Evolutionary conservation across 257 asterid genomes (phyloP).

Genomic region (Solanum sparsipilum): DNA sequence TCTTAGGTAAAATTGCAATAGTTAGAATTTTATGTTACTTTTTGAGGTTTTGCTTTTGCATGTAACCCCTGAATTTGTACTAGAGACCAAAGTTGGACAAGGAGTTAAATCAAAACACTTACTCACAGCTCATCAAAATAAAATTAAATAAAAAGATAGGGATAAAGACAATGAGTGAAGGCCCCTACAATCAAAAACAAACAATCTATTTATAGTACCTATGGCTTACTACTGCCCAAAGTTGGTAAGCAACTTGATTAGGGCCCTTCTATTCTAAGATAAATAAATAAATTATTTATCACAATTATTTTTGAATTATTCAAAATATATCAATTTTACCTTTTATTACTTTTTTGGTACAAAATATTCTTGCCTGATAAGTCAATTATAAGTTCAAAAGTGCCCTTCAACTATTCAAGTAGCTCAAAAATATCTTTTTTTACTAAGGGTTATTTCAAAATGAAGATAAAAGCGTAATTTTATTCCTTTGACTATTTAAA

Average conservation of each 20-base stretch:
- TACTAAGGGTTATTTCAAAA: not conserved
- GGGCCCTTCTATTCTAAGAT: not conserved
- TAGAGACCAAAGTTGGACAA: not conserved
- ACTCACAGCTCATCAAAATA: not conserved
- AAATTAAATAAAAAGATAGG: not conserved
- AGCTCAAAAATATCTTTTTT: not conserved
- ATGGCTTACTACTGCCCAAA: not conserved
- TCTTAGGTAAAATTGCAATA: not conserved
- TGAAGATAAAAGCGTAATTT: not conserved
- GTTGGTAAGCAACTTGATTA: not conserved
- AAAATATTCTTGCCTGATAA: not conserved
- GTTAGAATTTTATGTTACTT: not conserved
- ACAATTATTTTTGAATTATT: not conserved
- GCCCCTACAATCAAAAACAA: not conserved
- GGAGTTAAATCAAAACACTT: not conserved
- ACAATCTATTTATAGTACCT: not conserved
- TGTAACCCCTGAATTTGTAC: not conserved
- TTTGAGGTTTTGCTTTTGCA: not conserved
- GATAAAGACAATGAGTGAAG: not conserved
- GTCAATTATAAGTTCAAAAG: not conserved
- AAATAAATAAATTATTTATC: not conserved
- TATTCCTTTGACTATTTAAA: not conserved
- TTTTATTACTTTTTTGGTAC: not conserved
- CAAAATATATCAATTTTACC: not conserved
- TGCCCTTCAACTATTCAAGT: not conserved